Base-by-base conservation (phyloP, 2,329 filamentous ascomycete species). In the Ascochyta pisi region DNA sequence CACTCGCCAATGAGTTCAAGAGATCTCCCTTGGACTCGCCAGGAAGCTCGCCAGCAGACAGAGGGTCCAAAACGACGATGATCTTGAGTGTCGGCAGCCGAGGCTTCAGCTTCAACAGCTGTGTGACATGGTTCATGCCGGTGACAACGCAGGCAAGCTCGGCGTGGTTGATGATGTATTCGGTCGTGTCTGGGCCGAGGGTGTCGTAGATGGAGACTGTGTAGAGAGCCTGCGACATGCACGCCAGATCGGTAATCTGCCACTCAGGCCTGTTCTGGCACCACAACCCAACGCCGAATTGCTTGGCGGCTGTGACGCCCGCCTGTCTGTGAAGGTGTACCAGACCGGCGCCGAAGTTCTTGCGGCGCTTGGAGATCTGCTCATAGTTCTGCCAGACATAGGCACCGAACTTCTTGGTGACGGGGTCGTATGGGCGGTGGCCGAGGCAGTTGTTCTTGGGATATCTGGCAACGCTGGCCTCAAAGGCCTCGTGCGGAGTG, bases 151-250 rank as follows among this genome's bases (percentile, higher is more conserved):
- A 91, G 55, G 83, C 77, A 53, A 98, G 80, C 60, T 88, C 84
- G 50, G 92, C 86, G 75, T 98, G 94, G 77, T 96, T 96, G 79
- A 98, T 89, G 76, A 99, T 97, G 79, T 91, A 98, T 78, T 98
- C 92, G 54, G 91, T 93, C 2, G 93, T 86, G 64, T 96, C 91
- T 12, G 94, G 89, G 9, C 94, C 94, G 5, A 99, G 85, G 12
- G 94, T 97, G 77, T 98, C 95, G 81, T 99, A 99, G 46, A 99
- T 88, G 5, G 94, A 96, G 51, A 99, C 92, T 22, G 89, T 91
- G 78, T 84, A 98, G 27, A 98, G 85, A 7, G 89, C 86, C 76
- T 98, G 95, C 12, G 92, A 95, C 79, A 91, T 87, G 73, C 90
- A 88, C 35, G 86, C 95, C 70, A 98, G 80, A 81, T 98, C 87